phyloP scores from a whole-genome alignment of 2,329 filamentous ascomycete species.

The Calonectria henricotiae region DNA sequence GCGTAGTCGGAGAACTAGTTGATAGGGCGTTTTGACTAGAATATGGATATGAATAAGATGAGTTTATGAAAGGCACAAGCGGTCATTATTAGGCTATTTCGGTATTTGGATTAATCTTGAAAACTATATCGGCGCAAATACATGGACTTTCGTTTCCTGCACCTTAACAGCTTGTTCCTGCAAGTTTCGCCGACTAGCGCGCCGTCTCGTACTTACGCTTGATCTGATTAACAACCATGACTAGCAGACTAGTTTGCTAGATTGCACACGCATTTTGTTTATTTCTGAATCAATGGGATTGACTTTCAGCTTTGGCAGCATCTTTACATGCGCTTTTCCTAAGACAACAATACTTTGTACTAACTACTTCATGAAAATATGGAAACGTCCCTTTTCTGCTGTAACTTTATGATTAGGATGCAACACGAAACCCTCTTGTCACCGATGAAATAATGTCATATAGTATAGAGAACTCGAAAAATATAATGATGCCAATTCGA shows the following conservation, averaged over 20 bases:
- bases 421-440: background rate
- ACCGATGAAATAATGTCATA: background rate
- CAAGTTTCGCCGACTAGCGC: background rate
- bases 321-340: no score
- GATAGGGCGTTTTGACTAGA: slow-evolving; percentile 30
- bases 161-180: background rate
- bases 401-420: background rate
- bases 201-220: background rate
- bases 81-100: slow-evolving; percentile 43
- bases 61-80: slow-evolving; percentile 50
- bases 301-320: no score
- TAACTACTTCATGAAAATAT: no score
- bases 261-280: no score
- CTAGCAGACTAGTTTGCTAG: no score
- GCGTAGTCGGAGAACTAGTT: slow-evolving; percentile 19
- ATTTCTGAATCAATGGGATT: no score
- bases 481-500: slow-evolving; percentile 6
- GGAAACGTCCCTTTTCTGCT: no score
- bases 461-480: background rate
- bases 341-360: no score
- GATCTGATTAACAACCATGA: no score
- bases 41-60: slow-evolving; percentile 44
- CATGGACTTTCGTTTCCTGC: slow-evolving; percentile 3
- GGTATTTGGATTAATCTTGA: slow-evolving; percentile 39
- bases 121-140: slow-evolving; percentile 35